Evolutionary conservation across 2,329 filamentous ascomycete species (phyloP).

Genomic region (Stemphylium lycopersici): DNA sequence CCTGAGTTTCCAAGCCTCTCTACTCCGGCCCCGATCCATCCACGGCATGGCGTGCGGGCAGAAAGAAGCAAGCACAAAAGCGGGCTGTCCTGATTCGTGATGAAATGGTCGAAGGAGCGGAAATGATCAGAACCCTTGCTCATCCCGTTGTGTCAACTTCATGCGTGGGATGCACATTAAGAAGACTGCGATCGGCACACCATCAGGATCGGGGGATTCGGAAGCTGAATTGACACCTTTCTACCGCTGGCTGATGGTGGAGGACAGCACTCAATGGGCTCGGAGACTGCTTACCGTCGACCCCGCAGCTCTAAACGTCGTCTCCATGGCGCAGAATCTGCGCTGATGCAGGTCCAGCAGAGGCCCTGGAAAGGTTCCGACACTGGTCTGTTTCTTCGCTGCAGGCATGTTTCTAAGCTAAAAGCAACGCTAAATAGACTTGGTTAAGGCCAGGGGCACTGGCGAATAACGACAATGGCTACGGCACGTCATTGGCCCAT

Average conservation of each 20-base stretch:
- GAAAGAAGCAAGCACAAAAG: slow-evolving; percentile 15
- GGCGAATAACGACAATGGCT: slow-evolving; percentile 18
- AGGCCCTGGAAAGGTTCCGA: slow-evolving; percentile 17
- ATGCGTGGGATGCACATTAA: slow-evolving; percentile 5
- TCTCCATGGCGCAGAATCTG: slow-evolving; percentile 9
- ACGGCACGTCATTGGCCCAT: slow-evolving; percentile 23
- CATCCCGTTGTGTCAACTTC: slow-evolving; percentile 27
- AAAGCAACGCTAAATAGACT: slow-evolving; percentile 13
- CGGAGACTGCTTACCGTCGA: slow-evolving; percentile 7
- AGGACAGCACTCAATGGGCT: not conserved
- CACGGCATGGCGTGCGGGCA: not conserved
- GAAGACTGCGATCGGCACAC: slow-evolving; percentile 17
- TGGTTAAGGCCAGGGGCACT: slow-evolving; percentile 22
- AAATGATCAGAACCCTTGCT: slow-evolving; percentile 32
- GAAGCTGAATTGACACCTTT: slow-evolving; percentile 2
- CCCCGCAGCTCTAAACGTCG: slow-evolving; percentile 11
- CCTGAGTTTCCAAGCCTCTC: slow-evolving; percentile 5
- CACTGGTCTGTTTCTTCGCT: slow-evolving; percentile 28
- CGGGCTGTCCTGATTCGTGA: slow-evolving; percentile 33
- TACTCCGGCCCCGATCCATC: too few relatives aligned
- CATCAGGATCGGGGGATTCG: slow-evolving; percentile 1
- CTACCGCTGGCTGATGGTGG: not conserved
- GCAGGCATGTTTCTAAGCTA: slow-evolving; percentile 28
- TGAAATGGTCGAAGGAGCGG: slow-evolving; percentile 20
- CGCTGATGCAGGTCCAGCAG: slow-evolving; percentile 11